Percentiles rank a stretch among this genome's conserved stretches.
Evolutionary conservation across 1,284 basidiomycete species (phyloP).

Genomic region (Fomitopsis palustris): DNA sequence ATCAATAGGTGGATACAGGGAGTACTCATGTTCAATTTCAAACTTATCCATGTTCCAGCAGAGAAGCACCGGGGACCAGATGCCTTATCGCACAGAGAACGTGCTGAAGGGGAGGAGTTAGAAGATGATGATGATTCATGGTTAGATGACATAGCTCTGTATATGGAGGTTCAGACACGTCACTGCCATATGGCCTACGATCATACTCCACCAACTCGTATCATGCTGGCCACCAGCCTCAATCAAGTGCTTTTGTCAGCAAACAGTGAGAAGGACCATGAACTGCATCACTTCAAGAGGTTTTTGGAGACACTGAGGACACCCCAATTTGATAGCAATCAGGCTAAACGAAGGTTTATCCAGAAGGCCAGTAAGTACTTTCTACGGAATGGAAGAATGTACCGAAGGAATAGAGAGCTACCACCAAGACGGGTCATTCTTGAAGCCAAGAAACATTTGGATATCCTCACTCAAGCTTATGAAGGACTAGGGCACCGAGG

Average conservation of each 20-base stretch:
- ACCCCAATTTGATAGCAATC: neutral
- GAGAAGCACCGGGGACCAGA: slow-evolving; percentile 13
- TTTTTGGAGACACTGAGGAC: neutral
- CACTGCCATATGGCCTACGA: neutral
- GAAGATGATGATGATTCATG: neutral
- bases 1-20: slow-evolving; percentile 38
- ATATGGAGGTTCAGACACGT: neutral
- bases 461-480: slow-evolving; percentile 11
- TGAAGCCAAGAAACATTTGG: neutral
- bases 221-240: neutral
- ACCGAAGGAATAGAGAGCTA: neutral
- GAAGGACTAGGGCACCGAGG: slow-evolving; percentile 21
- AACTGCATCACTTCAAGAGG: neutral
- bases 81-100: slow-evolving; percentile 5
- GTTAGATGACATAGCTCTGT: neutral
- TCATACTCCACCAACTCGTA: too few relatives aligned
- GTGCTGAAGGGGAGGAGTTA: neutral
- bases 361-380: neutral
- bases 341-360: neutral
- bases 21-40: slow-evolving; percentile 33
- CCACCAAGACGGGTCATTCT: neutral
- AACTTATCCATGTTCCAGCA: slow-evolving; percentile 25
- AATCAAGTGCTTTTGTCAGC: neutral
- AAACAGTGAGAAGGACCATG: neutral
- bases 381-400: neutral